Base-by-base conservation (phyloP, 495 filamentous ascomycete species). In the Xylaria intraflava region DNA sequence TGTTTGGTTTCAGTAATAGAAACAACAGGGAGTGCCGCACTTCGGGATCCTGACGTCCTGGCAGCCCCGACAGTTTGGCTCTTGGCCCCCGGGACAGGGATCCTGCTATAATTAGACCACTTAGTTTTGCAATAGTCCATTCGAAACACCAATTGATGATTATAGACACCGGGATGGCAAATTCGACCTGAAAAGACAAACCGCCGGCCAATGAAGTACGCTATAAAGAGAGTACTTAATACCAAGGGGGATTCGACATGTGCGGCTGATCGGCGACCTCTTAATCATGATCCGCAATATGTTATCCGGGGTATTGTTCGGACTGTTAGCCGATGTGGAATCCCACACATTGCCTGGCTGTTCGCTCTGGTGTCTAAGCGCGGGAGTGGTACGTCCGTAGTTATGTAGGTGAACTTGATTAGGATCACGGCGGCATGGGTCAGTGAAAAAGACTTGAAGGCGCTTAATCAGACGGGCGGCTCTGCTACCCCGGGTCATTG, bases 391-490 rank as follows among this genome's bases (percentile, higher is more conserved):
- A n/a, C n/a, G 4, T 29, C 9, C 9, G 27, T 29, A 29, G 35
- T 20, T 53, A 14, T 39, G 23, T 31, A 48, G 36, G 41, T 31
- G 5, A 23, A 43, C 24, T 7, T 43, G 52, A 20, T 4, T n/a
- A 46, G 40, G 19, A 17, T 26, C 12, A 40, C 20, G 30, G 22
- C 17, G 20, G 26, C 19, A 36, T 26, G 35, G 51, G 26, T 33
- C 52, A 46, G 45, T 49, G 26, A 49, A 41, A 24, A 49, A 27
- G 42, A 24, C n/a, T 26, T 43, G 20, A 29, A 29, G 38, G 52
- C 52, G 52, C 52, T 55, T 55, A 55, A 35, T 6, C 30, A 46
- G 51, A 35, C 24, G 29, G 33, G 51, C 27, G 40, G 51, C 51
- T 44, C 20, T 24, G 31, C 27, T 31, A 38, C 4, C 33, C 51